Evolutionary conservation across 176 grass and related monocot genomes (phyloP), one percentile per base, ranked within the genome.

Genomic region (Triticum monococcum): DNA sequence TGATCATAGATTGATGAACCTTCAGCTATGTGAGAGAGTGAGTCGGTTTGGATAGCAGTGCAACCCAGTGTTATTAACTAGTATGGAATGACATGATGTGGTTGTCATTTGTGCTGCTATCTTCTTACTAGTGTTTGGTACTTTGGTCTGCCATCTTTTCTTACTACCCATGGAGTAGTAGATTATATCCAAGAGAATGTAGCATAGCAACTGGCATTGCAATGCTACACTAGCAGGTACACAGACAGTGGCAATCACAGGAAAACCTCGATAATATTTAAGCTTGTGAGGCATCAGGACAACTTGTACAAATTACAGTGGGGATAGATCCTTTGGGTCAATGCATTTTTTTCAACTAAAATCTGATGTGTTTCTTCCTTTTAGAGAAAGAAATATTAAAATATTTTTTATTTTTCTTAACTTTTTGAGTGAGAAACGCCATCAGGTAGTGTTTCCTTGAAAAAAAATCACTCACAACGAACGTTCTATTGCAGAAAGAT

Each of bases 1-100:
- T 84, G 26, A 80, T 84, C 81, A 40, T 88, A 56, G 65, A 73
- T 63, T 71, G 77, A 77, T 85, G 76, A 84, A 57, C 68, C 40
- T 81, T 76, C 12, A 50, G 76, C 76, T 77, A 69, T 79, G 69
- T 80, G 28, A 61, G 48, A 61, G 61, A 18, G 85, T 64, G 83
- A 68, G 85, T 84, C 80, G 66, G 66, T 60, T 90, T 83, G 79
- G 62, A 68, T 56, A 38, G 20, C 33, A 18, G 61, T 77, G 82
- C 69, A 63, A 62, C 61, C 67, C n/a, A 36, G 35, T 75, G 61
- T 32, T 75, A 36, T 24, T 66, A 67, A 22, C 40, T 62, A 22
- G 54, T 57, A 22, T 54, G 63, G 23, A 62, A 86, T 85, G 33
- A 32, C 25, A 64, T 66, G 33, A 1, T 62, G 56, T 69, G 82